Percentiles rank a stretch among this genome's conserved stretches.
Evolutionary conservation across 176 grass and related monocot genomes (phyloP).

Genomic region (Olyra latifolia): DNA sequence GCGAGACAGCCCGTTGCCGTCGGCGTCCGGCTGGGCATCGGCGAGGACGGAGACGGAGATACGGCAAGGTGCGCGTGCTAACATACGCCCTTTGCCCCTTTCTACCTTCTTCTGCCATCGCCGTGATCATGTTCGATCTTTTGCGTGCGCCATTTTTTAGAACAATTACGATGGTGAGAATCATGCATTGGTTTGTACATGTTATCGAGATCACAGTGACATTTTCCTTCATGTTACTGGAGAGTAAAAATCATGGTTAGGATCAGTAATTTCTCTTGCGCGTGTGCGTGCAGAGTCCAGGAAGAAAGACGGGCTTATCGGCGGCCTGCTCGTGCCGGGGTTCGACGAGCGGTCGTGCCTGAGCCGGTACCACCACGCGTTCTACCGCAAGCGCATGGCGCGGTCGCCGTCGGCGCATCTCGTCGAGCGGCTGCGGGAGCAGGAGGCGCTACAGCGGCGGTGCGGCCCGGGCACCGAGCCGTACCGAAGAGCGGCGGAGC

Average conservation of each 20-base stretch:
- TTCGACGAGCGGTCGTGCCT: constrained; percentile 46
- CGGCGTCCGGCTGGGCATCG: constrained; percentile 8
- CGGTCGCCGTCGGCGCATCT: constrained; percentile 51
- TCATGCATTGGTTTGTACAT: background rate
- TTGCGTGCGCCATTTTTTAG: background rate
- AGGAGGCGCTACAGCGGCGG: constrained; percentile 68
- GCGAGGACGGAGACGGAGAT: background rate
- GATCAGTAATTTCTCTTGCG: background rate
- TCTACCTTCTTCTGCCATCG: background rate
- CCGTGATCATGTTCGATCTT: background rate
- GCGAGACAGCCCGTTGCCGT: constrained; percentile 13
- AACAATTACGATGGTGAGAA: background rate
- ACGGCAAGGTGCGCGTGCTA: constrained; percentile 15
- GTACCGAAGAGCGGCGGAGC: constrained; percentile 39
- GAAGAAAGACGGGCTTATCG: constrained; percentile 39
- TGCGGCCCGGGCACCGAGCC: constrained; percentile 57
- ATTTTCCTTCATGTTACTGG: background rate
- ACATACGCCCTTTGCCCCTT: background rate
- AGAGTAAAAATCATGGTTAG: background rate
- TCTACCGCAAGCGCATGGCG: constrained; percentile 43
- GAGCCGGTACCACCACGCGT: constrained; percentile 47
- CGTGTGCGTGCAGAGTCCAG: background rate
- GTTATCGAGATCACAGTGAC: background rate
- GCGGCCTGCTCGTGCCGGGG: constrained; percentile 55
- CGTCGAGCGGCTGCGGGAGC: constrained; percentile 50